Evolutionary conservation across 2,329 filamentous ascomycete genomes (phyloP), one percentile per base, ranked within the genome.

Genomic region (Tothia fuscella): DNA sequence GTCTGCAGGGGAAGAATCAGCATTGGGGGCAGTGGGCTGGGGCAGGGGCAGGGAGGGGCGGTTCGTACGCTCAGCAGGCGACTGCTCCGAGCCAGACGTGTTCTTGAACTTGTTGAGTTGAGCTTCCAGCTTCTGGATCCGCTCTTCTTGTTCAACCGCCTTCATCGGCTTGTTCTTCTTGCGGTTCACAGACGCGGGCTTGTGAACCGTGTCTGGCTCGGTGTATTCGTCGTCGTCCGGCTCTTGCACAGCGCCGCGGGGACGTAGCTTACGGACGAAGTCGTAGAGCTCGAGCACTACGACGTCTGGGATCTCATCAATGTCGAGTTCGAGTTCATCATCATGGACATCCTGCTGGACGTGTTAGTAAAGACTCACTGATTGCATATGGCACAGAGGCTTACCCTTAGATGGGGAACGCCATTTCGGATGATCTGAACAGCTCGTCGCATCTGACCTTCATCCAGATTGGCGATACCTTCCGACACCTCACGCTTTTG

Each of bases 401-500:
- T 57, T 59, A 66, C 72, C 69, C 75, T 72, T 66, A 91, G 69
- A 69, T 81, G 68, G 64, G 84, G 65, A 67, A 84, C 61, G 50
- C 93, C 89, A 49, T 76, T 77, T 58, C 93, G 86, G 56, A 98
- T 96, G 47, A 96, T 88, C 46, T 82, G 77, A 24, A 95, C 84
- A 0, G 89, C 86, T 50, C 78, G 76, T 38, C 80, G 74, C 54
- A 94, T 81, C 50, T 85, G 78, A n/a, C 71, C 68, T 38, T 82
- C 80, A 14, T 87, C 79, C 44, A 96, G 76, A 47, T 80, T 79
- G 52, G 80, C 82, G 48, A 94, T 91, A 12, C 83, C 82, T 45
- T 81, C 80, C 2, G 86, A 89, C 44, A 98, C 93, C 49, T 88
- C 76, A 44, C 91, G 85, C 67, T 96, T 96, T 63, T 98, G 87